Base-by-base conservation (phyloP, 306 rosid genomes). In the Malus sylvestris region DNA sequence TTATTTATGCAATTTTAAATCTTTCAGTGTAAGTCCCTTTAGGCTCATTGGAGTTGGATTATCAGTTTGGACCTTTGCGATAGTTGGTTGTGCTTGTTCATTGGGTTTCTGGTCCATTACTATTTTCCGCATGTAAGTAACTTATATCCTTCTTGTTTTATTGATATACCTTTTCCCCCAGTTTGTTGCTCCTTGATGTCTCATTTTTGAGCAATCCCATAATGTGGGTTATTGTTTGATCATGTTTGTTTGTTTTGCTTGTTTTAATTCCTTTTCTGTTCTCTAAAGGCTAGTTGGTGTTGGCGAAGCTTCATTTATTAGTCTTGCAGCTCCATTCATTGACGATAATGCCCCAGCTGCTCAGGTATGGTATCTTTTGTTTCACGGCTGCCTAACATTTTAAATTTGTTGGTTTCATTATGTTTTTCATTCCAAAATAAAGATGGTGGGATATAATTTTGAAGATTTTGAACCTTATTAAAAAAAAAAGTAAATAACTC, bases 291-390 rank as follows among this genome's bases (percentile, higher is more conserved):
- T 93, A 13, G 97, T 91, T 76, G 97, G 97, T 76, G 91, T 89
- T 71, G 97, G 97, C 3, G 98, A 93, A 89, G 98, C 98, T 63
- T 93, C 98, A 30, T 93, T 93, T 77, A 82, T 91, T 73, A 93
- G 97, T 85, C 93, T 93, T 79, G 98, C 98, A 74, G 93, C 98
- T 14, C 98, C 98, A 45, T 93, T 91, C 81, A 93, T 93, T 72
- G 93, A 91, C 76, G 98, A 93, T 74, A 91, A 88, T 76, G 97
- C 98, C 71, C 98, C 98, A 7, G 85, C 13, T 79, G 55, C 88
- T 16, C 90, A 88, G 97, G 98, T 93, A 69, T 74, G 73, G 18
- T 73, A 83, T 67, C 57, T 77, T 67, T 72, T 27, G 19, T 57
- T 57, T 72, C 67, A 57, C 30, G 23, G 40, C 22, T 78, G 68